Conservation (phyloP, 768 basidiomycete genomes). For the Naganishia vaughanmartiniae region DNA sequence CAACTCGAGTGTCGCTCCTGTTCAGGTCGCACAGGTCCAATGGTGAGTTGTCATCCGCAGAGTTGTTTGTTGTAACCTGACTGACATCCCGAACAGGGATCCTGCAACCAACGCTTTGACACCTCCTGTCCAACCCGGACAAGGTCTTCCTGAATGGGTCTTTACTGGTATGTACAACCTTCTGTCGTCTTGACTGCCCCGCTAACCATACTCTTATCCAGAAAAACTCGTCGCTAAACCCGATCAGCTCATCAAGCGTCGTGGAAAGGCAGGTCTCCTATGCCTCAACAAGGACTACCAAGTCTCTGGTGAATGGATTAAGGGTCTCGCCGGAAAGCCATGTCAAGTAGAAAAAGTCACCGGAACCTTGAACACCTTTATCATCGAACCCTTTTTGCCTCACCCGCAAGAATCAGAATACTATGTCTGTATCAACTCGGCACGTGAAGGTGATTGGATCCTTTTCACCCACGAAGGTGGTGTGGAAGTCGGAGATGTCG, state of each 20-base stretch:
- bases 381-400: slow-evolving; percentile 97
- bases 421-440: slow-evolving; percentile 97
- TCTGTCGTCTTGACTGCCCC: not conserved
- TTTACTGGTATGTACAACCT: slow-evolving; percentile 41
- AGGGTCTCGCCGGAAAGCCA: slow-evolving; percentile 82
- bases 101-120: slow-evolving; percentile 48
- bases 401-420: slow-evolving; percentile 91
- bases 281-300: slow-evolving; percentile 90
- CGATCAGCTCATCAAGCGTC: slow-evolving; percentile 94
- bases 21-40: slow-evolving; percentile 66
- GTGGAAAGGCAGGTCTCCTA: slow-evolving; percentile 95
- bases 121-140: slow-evolving; percentile 52
- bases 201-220: not conserved
- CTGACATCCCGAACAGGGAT: slow-evolving; percentile 39
- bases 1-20: slow-evolving; percentile 58
- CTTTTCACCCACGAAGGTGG: slow-evolving; percentile 99
- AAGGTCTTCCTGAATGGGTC: slow-evolving; percentile 53
- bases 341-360: slow-evolving; percentile 90
- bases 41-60: slow-evolving; percentile 39
- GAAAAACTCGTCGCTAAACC: slow-evolving; percentile 55
- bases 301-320: slow-evolving; percentile 82
- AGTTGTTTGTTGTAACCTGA: not conserved
- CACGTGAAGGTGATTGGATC: slow-evolving; percentile 88
- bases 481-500: slow-evolving; percentile 97
- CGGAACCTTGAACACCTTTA: slow-evolving; percentile 96